phyloP scores from a whole-genome alignment of 1,284 basidiomycete species.

The Chondrostereum purpureum region DNA sequence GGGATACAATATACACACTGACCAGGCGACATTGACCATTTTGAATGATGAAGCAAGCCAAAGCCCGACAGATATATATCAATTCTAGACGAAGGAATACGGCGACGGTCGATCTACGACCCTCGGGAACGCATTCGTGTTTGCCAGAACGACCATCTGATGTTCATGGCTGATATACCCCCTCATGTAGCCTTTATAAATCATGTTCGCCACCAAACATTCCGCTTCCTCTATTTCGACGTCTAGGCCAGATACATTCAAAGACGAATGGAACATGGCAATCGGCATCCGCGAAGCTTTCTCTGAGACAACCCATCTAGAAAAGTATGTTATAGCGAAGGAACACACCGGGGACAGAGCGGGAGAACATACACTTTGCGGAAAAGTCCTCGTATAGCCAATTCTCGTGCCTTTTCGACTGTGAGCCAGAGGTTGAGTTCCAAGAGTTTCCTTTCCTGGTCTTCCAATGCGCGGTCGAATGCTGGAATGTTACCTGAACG shows the following conservation, averaged over 20 bases:
- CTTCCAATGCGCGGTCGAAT: conserved; percentile 77
- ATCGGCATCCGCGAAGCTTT: conserved; percentile 75
- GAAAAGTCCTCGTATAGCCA: conserved; percentile 82
- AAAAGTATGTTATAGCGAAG: conserved; percentile 1
- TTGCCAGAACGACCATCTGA: conserved; percentile 85
- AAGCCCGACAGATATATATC: too few species aligned
- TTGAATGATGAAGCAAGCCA: too few species aligned
- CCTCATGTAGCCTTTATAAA: conserved; percentile 86
- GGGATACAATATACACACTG: too few species aligned
- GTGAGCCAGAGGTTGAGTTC: conserved; percentile 82
- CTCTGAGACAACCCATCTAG: conserved; percentile 72
- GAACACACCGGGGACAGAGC: conserved; percentile 4
- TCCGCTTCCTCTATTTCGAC: conserved; percentile 79
- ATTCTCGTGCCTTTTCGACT: conserved; percentile 83
- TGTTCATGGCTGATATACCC: conserved; percentile 97
- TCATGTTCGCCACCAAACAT: conserved; percentile 91
- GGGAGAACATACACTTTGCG: conserved; percentile 66
- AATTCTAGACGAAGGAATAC: conserved; percentile 38
- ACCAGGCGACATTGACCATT: too few species aligned
- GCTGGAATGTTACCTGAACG: conserved; percentile 67
- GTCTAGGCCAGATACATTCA: conserved; percentile 60
- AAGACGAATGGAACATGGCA: conserved; percentile 66
- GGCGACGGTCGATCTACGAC: conserved; percentile 54
- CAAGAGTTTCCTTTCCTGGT: conserved; percentile 63
- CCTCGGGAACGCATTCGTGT: conserved; percentile 77